Percentiles rank a stretch among this genome's conserved stretches.
Conservation (phyloP, 257 asterid genomes). For the Solanum tarijense region DNA sequence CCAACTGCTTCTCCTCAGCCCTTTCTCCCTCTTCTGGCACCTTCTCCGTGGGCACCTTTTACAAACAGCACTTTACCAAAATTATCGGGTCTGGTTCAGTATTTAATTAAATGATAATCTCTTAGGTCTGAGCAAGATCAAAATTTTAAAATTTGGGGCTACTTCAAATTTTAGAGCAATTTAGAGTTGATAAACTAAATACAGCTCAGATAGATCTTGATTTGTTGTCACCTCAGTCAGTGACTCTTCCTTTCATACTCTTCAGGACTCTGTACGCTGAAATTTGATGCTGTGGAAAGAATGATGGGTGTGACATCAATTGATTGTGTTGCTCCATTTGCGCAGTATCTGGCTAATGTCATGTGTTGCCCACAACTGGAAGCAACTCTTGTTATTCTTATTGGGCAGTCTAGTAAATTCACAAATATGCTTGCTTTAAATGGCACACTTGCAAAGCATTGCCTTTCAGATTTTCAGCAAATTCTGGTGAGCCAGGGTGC, state of each 20-base stretch:
- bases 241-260: neutral
- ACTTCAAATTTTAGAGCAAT: neutral
- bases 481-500: slow-evolving; percentile 87
- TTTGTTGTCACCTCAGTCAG: neutral
- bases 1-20: slow-evolving; percentile 76
- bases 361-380: slow-evolving; percentile 98
- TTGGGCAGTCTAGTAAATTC: slow-evolving; percentile 73
- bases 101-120: neutral
- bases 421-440: slow-evolving; percentile 65
- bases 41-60: slow-evolving; percentile 91
- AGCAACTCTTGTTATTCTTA: slow-evolving; percentile 68
- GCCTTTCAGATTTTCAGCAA: slow-evolving; percentile 83
- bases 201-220: neutral
- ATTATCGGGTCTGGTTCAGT: slow-evolving; percentile 65
- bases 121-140: neutral
- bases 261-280: slow-evolving; percentile 67
- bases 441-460: slow-evolving; percentile 49
- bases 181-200: neutral
- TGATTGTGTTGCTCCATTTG: slow-evolving; percentile 87
- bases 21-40: slow-evolving; percentile 86
- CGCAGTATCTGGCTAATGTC: slow-evolving; percentile 86
- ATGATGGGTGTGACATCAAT: slow-evolving; percentile 71
- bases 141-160: neutral
- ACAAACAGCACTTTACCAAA: slow-evolving; percentile 80
- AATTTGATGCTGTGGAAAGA: slow-evolving; percentile 55